Base-by-base conservation (phyloP, 2,329 filamentous ascomycete species). In the Annulohypoxylon truncatum region DNA sequence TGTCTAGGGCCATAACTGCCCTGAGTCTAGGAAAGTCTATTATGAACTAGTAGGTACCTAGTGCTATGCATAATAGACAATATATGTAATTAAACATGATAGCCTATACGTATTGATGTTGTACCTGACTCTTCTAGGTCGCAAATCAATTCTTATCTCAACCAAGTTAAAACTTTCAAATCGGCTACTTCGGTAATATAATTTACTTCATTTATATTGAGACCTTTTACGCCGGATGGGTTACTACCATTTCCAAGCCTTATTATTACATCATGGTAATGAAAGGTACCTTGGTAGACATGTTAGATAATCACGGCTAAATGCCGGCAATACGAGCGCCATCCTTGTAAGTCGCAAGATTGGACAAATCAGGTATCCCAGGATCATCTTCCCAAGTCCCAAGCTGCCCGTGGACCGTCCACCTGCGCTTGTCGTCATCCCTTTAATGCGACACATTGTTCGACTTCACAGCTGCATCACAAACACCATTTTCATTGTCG, bases 361-460 rank as follows among this genome's bases (percentile, higher is more conserved):
- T 15, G n/a, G 35, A 8, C n/a, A 33, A 63, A 61, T 10, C 13
- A 12, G 38, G 18, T 52, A 15, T 20, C 40, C 61, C 58, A 50
- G 64, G 51, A 56, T 57, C 44, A 52, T 53, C 44, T 22, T 24
- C 44, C 20, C 24, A 52, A 63, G 64, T 24, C 40, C 22, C 26
- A 53, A 64, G 64, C 64, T 57, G 40, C 10, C 38, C 38, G 38
- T 42, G 38, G 38, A 42, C 58, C 55, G n/a, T 38, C n/a, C 15
- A 20, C 58, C 55, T 68, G 50, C 31, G 48, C 64, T 40, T 69
- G 67, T 67, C 67, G 65, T 70, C 67, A 70, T 65, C 67, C 67
- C 64, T 61, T 64, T 15, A 60, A 57, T 70, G 58, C 61, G 65
- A 66, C 56, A 65, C 67, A 29, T 65, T 63, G 24, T 44, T 53